These are phyloP conservation scores for Linnemannia elongata DNA, from an alignment of 192 early-diverging fungal genomes.

Conservation along the genomic window DNA sequence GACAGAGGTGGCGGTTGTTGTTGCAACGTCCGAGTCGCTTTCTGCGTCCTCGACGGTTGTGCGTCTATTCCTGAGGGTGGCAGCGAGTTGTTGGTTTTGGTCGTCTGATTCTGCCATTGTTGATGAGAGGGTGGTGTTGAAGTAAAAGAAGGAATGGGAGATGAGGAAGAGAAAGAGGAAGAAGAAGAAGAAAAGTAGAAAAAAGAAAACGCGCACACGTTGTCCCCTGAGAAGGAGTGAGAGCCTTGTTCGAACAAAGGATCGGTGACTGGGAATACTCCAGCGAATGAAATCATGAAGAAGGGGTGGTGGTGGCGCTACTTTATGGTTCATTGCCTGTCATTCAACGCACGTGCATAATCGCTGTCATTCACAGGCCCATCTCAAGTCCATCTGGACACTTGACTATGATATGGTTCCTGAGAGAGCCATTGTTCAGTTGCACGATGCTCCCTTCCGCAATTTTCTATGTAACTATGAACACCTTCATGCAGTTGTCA, in stretches of 20 bases:
- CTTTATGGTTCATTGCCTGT: not conserved
- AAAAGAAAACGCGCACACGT: not conserved
- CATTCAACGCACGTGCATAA: not conserved
- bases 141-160: not conserved
- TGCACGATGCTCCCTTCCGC: no score
- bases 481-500: no score
- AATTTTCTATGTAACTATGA: no score
- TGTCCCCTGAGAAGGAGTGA: not conserved
- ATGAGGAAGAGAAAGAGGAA: not conserved
- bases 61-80: conserved; percentile 36
- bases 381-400: not conserved
- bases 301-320: not conserved
- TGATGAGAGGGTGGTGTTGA: not conserved
- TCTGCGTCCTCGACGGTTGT: conserved; percentile 52
- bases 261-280: not conserved
- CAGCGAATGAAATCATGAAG: not conserved
- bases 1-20: conserved; percentile 39
- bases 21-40: conserved; percentile 36
- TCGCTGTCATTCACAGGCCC: not conserved
- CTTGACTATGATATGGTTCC: not conserved
- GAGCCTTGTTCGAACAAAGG: not conserved
- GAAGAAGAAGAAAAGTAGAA: conserved; percentile 1
- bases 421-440: no score
- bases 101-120: conserved; percentile 26
- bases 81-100: not conserved